Evolutionary conservation across 2,329 filamentous ascomycete species (phyloP).

Genomic region (Colletotrichum agaves): DNA sequence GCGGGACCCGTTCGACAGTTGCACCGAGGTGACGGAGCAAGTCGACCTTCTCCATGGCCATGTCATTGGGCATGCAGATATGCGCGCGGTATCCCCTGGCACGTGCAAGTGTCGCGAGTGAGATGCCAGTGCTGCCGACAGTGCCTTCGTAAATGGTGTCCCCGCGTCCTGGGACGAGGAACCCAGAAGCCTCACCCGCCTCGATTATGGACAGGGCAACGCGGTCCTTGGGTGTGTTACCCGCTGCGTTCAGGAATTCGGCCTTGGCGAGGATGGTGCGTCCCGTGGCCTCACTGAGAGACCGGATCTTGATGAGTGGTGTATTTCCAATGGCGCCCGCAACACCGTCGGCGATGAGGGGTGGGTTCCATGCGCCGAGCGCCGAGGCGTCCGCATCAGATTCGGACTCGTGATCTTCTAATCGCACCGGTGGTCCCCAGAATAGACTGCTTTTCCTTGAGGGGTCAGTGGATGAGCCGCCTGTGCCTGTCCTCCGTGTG

Average conservation of each 20-base stretch:
- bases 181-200: constrained; percentile 79
- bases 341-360: constrained; percentile 77
- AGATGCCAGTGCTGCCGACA: constrained; percentile 95
- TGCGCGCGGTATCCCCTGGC: constrained; percentile 91
- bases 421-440: constrained; percentile 59
- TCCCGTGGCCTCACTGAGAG: constrained; percentile 86
- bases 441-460: constrained; percentile 57
- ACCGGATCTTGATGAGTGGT: constrained; percentile 85
- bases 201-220: constrained; percentile 92
- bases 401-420: constrained; percentile 65
- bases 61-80: constrained; percentile 97
- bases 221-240: constrained; percentile 92
- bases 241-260: constrained; percentile 95
- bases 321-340: constrained; percentile 95
- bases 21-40: constrained; percentile 91
- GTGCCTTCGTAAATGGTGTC: constrained; percentile 99
- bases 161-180: constrained; percentile 81
- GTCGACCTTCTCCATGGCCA: constrained; percentile 87
- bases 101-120: constrained; percentile 86
- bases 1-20: constrained; percentile 88
- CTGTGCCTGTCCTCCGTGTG: constrained; percentile 37
- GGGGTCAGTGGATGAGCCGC: constrained; percentile 33
- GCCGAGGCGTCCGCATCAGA: constrained; percentile 39
- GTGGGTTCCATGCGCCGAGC: constrained; percentile 40
- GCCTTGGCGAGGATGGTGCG: constrained; percentile 93